These are phyloP conservation scores for Phytophthora constricta DNA, from an alignment of 352 stramenopile genomes.

Conservation along the genomic window DNA sequence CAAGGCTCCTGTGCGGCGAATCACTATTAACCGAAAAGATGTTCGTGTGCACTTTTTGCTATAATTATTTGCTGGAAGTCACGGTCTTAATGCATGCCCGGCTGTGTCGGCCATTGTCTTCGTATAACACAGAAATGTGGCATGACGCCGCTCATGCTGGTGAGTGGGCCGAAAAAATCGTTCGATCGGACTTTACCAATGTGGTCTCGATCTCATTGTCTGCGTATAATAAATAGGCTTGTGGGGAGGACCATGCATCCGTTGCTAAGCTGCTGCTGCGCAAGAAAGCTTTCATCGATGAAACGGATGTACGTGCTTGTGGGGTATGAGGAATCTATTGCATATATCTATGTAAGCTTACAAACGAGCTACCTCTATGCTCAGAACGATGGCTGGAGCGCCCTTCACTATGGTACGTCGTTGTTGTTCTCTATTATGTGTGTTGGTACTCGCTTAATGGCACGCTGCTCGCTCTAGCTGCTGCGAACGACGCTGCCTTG, in stretches of 20 bases:
- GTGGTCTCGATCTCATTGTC: too few relatives aligned
- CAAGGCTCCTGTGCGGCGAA: conserved; percentile 72
- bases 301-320: conserved; percentile 68
- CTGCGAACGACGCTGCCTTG: conserved; percentile 68
- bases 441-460: conserved; percentile 10
- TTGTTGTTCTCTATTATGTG: conserved; percentile 10
- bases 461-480: conserved; percentile 41
- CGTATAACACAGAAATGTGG: conserved; percentile 58
- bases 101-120: conserved; percentile 1
- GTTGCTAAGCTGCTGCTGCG: conserved; percentile 67
- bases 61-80: neutral
- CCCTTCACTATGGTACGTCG: conserved; percentile 76
- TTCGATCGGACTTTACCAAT: too few relatives aligned
- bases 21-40: conserved; percentile 86
- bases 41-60: conserved; percentile 42
- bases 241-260: conserved; percentile 68
- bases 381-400: conserved; percentile 79
- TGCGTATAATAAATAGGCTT: too few relatives aligned
- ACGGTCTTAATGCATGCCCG: neutral
- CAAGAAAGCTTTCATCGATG: conserved; percentile 81
- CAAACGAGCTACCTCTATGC: conserved; percentile 7
- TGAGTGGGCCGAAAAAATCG: too few relatives aligned
- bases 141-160: conserved; percentile 81
- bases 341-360: conserved; percentile 17
- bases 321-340: conserved; percentile 8